Conservation (phyloP, 2,329 filamentous ascomycete genomes). For the Colletotrichum sp. region DNA sequence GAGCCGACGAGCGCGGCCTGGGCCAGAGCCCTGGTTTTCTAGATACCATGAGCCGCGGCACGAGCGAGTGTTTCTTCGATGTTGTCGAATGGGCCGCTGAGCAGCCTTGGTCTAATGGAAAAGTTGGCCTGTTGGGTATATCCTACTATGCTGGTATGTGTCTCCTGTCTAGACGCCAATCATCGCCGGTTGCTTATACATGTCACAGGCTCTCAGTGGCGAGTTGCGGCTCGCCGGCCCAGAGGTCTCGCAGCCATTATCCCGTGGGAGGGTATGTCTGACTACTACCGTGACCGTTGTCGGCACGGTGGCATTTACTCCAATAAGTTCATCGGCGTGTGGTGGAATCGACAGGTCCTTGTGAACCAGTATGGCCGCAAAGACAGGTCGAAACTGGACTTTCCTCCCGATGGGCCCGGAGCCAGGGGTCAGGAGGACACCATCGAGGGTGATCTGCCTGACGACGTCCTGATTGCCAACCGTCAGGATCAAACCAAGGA, state of each 20-base stretch:
- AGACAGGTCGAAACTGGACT: conserved; percentile 35
- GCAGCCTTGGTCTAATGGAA: conserved; percentile 52
- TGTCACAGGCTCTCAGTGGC: conserved; percentile 46
- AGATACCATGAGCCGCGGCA: conserved; percentile 54
- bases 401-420: conserved; percentile 17
- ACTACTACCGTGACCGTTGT: conserved; percentile 61
- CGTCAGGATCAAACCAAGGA: conserved; percentile 51
- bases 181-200: conserved; percentile 16
- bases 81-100: conserved; percentile 54
- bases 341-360: conserved; percentile 72
- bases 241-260: conserved; percentile 52
- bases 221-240: conserved; percentile 50
- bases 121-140: conserved; percentile 53
- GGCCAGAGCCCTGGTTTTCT: conserved; percentile 52
- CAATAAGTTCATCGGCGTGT: conserved; percentile 64
- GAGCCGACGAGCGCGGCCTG: conserved; percentile 54
- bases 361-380: conserved; percentile 71
- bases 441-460: conserved; percentile 61
- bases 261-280: conserved; percentile 59
- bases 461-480: conserved; percentile 55
- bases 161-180: too few relatives aligned
- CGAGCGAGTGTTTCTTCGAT: conserved; percentile 52
- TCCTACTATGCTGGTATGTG: conserved; percentile 45
- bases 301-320: conserved; percentile 67
- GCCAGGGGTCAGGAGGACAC: conserved; percentile 54